phyloP scores from a whole-genome alignment of 164 flowering plant genomes.

The Magnolia sinica region DNA sequence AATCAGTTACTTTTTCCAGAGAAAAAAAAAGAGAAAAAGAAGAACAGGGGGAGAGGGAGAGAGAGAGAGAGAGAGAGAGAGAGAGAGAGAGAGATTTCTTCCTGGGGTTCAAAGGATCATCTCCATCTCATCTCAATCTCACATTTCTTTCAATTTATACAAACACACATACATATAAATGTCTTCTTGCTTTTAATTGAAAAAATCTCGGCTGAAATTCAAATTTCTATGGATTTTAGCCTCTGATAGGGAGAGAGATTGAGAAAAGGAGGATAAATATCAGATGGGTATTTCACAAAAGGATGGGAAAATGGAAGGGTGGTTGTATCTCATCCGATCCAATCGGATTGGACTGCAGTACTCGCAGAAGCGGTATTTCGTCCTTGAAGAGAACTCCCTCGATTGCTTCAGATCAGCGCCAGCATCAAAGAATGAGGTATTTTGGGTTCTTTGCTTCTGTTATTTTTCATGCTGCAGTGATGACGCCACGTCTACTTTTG shows the following conservation, averaged over 20 bases:
- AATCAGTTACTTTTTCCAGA: background rate
- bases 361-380: constrained; percentile 72
- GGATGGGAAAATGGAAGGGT: constrained; percentile 70
- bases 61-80: no score
- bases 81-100: constrained; percentile 7
- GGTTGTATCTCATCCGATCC: constrained; percentile 68
- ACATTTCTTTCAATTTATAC: background rate
- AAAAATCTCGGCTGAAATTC: constrained; percentile 10
- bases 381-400: constrained; percentile 58
- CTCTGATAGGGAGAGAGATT: constrained; percentile 5
- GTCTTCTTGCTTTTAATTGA: background rate
- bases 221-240: constrained; percentile 7
- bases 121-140: background rate
- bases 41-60: constrained; percentile 1
- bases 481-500: background rate
- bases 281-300: constrained; percentile 34
- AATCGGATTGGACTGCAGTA: constrained; percentile 69
- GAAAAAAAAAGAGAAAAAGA: no score
- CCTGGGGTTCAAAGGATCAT: constrained; percentile 54
- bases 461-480: background rate
- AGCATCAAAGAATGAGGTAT: constrained; percentile 47
- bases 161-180: background rate
- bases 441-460: background rate
- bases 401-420: constrained; percentile 65
- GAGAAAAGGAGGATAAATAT: constrained; percentile 5